phyloP scores from a whole-genome alignment of 768 basidiomycete species.

The Tricholoma sp. region DNA sequence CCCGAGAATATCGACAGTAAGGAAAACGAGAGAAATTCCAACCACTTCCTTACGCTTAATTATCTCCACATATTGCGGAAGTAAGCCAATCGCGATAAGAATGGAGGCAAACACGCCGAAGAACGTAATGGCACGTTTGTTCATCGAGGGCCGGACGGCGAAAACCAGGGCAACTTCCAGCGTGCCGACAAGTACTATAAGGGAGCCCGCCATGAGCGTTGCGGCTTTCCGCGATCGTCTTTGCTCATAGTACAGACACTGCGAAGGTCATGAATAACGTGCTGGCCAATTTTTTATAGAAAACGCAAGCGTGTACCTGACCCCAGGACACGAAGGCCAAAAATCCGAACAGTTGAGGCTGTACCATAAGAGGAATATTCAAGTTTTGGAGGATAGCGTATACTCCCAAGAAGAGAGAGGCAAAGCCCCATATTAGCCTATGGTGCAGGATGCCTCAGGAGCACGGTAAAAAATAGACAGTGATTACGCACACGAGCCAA shows the following conservation, averaged over 20 bases:
- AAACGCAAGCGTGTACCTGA: slow-evolving; percentile 39
- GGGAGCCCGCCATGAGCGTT: slow-evolving; percentile 28
- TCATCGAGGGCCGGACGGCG: slow-evolving; percentile 44
- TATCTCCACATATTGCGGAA: slow-evolving; percentile 75
- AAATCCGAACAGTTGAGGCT: slow-evolving; percentile 60
- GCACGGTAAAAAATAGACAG: neutral
- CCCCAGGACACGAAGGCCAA: slow-evolving; percentile 59
- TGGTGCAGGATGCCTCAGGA: neutral
- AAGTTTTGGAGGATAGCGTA: slow-evolving; percentile 62
- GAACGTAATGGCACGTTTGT: slow-evolving; percentile 35
- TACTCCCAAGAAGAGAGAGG: slow-evolving; percentile 57
- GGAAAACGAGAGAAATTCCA: slow-evolving; percentile 68
- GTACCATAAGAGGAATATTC: slow-evolving; percentile 67
- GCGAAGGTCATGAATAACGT: slow-evolving; percentile 11
- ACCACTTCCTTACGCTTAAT: slow-evolving; percentile 55
- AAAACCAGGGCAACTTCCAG: slow-evolving; percentile 59
- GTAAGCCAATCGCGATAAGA: slow-evolving; percentile 44
- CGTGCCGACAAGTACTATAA: slow-evolving; percentile 43
- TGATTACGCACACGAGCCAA: slow-evolving; percentile 50
- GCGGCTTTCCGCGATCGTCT: slow-evolving; percentile 33
- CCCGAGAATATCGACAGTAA: slow-evolving; percentile 64
- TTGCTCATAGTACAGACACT: slow-evolving; percentile 66
- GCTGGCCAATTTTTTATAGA: neutral
- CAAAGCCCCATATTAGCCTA: slow-evolving; percentile 58
- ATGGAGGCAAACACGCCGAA: slow-evolving; percentile 61